phyloP scores from a whole-genome alignment of 805 yeast genomes.

The Saccharomycopsis sp. region DNA sequence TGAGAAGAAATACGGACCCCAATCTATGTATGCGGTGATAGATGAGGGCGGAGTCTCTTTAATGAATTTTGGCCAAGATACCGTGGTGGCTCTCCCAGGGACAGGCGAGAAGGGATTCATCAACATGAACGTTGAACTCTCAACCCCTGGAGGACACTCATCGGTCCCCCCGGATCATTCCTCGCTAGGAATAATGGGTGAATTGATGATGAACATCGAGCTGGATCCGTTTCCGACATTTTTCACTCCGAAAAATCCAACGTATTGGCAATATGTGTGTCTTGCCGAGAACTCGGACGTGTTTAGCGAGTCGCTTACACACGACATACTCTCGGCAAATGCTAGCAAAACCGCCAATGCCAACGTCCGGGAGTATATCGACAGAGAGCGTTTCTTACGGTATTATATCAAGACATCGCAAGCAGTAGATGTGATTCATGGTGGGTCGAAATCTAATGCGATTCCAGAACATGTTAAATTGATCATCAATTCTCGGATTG shows the following conservation, averaged over 20 bases:
- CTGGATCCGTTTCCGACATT: slow-evolving; percentile 43
- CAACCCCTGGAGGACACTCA: slow-evolving; percentile 74
- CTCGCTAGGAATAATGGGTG: slow-evolving; percentile 65
- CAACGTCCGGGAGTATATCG: slow-evolving; percentile 26
- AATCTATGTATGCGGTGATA: slow-evolving; percentile 53
- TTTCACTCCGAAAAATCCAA: slow-evolving; percentile 52
- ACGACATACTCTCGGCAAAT: slow-evolving; percentile 34
- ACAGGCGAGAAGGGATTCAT: slow-evolving; percentile 61
- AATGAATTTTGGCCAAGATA: slow-evolving; percentile 34
- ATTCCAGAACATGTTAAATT: slow-evolving; percentile 58
- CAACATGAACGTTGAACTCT: slow-evolving; percentile 43
- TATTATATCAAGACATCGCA: slow-evolving; percentile 55
- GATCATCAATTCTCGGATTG: slow-evolving; percentile 57
- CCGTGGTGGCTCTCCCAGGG: slow-evolving; percentile 46
- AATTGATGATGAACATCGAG: slow-evolving; percentile 52
- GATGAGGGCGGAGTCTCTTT: slow-evolving; percentile 65
- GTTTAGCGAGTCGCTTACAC: slow-evolving; percentile 30
- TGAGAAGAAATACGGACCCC: slow-evolving; percentile 49
- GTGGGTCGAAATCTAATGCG: slow-evolving; percentile 74
- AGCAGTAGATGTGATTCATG: slow-evolving; percentile 61
- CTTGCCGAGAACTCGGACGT: slow-evolving; percentile 44
- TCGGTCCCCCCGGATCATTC: slow-evolving; percentile 80
- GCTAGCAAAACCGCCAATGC: slow-evolving; percentile 32
- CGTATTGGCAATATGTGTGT: slow-evolving; percentile 52
- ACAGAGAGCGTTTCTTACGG: neutral